A percentile compares a stretch with the other conserved stretches of the same genome.
These are phyloP conservation scores for Trypanosoma boissoni DNA, from an alignment of 208 protist genomes.

Conservation along the genomic window DNA sequence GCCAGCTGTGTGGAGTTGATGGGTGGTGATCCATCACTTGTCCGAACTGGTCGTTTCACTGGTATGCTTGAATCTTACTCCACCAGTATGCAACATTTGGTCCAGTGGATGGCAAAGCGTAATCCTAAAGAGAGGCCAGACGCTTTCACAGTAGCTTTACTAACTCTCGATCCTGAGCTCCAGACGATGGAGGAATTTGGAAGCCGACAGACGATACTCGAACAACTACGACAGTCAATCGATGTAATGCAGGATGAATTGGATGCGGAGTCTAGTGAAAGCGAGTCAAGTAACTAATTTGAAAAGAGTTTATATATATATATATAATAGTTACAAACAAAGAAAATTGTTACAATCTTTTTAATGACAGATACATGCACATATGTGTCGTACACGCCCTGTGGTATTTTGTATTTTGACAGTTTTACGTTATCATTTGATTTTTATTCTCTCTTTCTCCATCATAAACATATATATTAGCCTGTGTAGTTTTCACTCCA, in stretches of 20 bases:
- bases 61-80: conserved; percentile 27
- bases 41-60: conserved; percentile 26
- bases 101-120: conserved; percentile 37
- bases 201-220: background rate
- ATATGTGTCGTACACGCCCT: too few species aligned
- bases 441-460: too few species aligned
- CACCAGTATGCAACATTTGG: conserved; percentile 23
- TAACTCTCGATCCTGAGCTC: conserved; percentile 20
- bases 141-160: conserved; percentile 39
- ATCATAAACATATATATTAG: too few species aligned
- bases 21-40: conserved; percentile 33
- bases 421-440: too few species aligned
- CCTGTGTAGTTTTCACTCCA: background rate
- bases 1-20: conserved; percentile 80
- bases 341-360: background rate
- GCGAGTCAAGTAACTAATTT: background rate
- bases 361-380: too few species aligned
- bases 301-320: background rate
- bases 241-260: conserved; percentile 8
- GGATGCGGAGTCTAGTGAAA: conserved; percentile 1
- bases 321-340: background rate
- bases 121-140: conserved; percentile 33
- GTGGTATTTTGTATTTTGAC: too few species aligned
- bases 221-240: conserved; percentile 8
- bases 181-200: conserved; percentile 9